phyloP scores from a whole-genome alignment of 495 filamentous ascomycete species.

The Daldinia loculata region DNA sequence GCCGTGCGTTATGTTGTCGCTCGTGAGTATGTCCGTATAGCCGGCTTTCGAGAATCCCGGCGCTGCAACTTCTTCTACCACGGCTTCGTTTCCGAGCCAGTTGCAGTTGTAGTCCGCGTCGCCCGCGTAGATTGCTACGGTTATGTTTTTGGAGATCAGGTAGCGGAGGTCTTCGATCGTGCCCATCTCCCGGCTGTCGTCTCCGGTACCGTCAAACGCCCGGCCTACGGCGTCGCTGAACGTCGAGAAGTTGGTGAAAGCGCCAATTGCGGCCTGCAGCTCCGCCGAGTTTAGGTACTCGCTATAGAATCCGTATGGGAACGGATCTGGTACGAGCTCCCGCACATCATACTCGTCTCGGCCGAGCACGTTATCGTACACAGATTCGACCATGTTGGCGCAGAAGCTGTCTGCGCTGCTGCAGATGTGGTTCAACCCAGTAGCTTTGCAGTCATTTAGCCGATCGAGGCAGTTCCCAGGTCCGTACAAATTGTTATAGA shows the following conservation, averaged over 20 bases:
- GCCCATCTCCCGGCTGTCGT: conserved; percentile 61
- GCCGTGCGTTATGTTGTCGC: conserved; percentile 66
- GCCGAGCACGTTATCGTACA: conserved; percentile 61
- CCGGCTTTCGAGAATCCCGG: conserved; percentile 60
- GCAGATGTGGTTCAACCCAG: conserved; percentile 40
- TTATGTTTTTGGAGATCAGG: conserved; percentile 61
- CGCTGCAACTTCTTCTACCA: conserved; percentile 56
- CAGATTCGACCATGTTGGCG: conserved; percentile 59
- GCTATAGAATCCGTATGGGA: conserved; percentile 66
- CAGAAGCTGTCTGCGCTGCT: conserved; percentile 63
- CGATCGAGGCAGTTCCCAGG: conserved; percentile 69
- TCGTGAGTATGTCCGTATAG: conserved; percentile 62
- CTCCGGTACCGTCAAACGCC: conserved; percentile 64
- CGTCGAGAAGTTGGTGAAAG: conserved; percentile 64
- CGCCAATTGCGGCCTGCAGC: conserved; percentile 67
- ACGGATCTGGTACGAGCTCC: conserved; percentile 65
- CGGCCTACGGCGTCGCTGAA: conserved; percentile 56
- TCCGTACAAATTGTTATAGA: conserved; percentile 70
- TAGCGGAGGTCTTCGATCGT: conserved; percentile 60
- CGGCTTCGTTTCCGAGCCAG: conserved; percentile 65
- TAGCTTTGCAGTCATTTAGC: conserved; percentile 59
- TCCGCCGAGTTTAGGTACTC: conserved; percentile 66
- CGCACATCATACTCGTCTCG: conserved; percentile 69
- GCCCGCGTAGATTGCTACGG: conserved; percentile 65
- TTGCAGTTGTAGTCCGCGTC: conserved; percentile 74